Conservation (phyloP, 2,329 filamentous ascomycete species). For the Monosporascus sp. region DNA sequence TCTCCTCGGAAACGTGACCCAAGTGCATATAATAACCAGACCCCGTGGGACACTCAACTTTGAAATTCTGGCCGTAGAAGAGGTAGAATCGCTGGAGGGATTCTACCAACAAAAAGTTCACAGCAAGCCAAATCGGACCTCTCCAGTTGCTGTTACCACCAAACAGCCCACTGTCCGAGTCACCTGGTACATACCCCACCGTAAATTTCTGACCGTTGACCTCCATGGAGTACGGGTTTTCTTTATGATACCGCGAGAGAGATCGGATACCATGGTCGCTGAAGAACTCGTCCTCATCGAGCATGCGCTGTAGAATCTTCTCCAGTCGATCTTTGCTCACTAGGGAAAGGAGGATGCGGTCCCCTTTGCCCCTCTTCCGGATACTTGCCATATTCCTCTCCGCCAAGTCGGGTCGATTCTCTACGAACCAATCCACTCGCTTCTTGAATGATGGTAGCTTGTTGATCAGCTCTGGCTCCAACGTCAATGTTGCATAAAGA, state of each 20-base stretch:
- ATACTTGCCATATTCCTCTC: slow-evolving; percentile 95
- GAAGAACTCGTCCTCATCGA: slow-evolving; percentile 90
- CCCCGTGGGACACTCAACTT: slow-evolving; percentile 90
- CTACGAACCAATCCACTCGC: slow-evolving; percentile 88
- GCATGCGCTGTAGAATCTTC: slow-evolving; percentile 85
- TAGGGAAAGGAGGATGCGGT: slow-evolving; percentile 81
- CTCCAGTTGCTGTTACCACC: slow-evolving; percentile 98
- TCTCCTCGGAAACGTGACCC: slow-evolving; percentile 88
- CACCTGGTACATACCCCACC: slow-evolving; percentile 88
- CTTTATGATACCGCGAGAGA: slow-evolving; percentile 84
- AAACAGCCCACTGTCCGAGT: slow-evolving; percentile 91
- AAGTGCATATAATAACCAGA: slow-evolving; percentile 95
- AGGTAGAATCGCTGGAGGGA: slow-evolving; percentile 93
- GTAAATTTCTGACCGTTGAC: slow-evolving; percentile 88
- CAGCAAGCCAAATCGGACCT: slow-evolving; percentile 90
- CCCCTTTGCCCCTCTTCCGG: slow-evolving; percentile 80
- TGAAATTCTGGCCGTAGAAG: slow-evolving; percentile 84
- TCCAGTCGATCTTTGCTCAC: slow-evolving; percentile 90
- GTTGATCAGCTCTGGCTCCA: slow-evolving; percentile 91
- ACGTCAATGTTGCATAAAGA: slow-evolving; percentile 83
- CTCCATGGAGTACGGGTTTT: slow-evolving; percentile 90
- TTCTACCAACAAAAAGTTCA: slow-evolving; percentile 92
- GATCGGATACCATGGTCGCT: slow-evolving; percentile 88
- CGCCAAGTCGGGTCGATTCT: slow-evolving; percentile 79
- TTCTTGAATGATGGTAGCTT: slow-evolving; percentile 90